Evolutionary conservation across 495 filamentous ascomycete genomes (phyloP).

Genomic region (Neurospora sp.): DNA sequence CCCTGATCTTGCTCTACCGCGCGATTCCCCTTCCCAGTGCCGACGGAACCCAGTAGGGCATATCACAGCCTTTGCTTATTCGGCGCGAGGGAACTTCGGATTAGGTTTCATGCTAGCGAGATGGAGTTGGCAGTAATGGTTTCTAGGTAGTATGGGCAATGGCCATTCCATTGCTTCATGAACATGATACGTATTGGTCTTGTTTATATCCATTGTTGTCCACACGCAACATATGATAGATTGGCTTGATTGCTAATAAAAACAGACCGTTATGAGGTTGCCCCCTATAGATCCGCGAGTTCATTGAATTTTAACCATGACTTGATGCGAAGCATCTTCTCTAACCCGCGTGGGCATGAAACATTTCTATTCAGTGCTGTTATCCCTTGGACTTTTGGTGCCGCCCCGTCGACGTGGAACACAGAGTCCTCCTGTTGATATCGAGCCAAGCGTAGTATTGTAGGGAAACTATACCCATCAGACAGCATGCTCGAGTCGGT

Average conservation of each 20-base stretch:
- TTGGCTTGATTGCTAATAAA: not conserved
- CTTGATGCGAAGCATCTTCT: not conserved
- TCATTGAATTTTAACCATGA: not conserved
- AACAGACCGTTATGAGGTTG: not conserved
- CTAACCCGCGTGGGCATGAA: not conserved
- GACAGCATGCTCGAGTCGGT: not conserved
- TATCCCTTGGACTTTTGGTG: not conserved
- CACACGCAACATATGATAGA: not conserved
- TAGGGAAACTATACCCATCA: not conserved
- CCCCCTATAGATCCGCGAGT: not conserved
- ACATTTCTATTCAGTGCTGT: not conserved
- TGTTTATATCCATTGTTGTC: not conserved
- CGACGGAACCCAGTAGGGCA: conserved; percentile 24
- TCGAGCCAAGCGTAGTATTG: not conserved
- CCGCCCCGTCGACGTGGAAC: not conserved
- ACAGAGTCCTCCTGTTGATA: no score
- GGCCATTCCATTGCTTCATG: not conserved
- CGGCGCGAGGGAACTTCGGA: not conserved
- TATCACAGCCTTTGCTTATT: not conserved
- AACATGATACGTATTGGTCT: not conserved
- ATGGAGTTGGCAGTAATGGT: not conserved
- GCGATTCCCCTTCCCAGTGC: conserved; percentile 56
- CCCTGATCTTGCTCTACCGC: conserved; percentile 83
- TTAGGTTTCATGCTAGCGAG: not conserved
- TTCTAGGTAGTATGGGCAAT: not conserved